Evolutionary conservation across 139 green algal species (phyloP).

Genomic region (Limnomonas spitsbergensis): DNA sequence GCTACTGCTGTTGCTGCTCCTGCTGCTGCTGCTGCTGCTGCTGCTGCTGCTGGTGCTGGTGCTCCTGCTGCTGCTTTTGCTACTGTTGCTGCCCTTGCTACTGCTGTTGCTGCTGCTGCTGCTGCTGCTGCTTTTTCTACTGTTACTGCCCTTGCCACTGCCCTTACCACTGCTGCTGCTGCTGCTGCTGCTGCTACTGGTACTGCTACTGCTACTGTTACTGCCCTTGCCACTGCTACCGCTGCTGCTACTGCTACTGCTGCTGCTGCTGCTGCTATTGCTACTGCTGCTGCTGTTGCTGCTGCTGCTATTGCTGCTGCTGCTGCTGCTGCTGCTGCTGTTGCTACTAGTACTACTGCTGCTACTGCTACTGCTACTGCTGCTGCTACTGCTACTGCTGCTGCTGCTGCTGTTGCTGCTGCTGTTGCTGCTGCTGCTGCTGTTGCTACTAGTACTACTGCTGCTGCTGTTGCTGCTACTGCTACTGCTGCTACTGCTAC

Average conservation of each 20-base stretch:
- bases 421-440: not conserved
- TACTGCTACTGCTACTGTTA: conserved; percentile 14
- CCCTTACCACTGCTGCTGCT: conserved; percentile 16
- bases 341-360: no score
- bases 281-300: conserved; percentile 17
- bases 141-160: no score
- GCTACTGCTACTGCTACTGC: conserved; percentile 9
- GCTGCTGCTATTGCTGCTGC: conserved; percentile 18
- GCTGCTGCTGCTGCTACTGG: not conserved
- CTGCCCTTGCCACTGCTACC: no score
- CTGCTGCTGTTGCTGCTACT: no score
- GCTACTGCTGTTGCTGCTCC: no score
- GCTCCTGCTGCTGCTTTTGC: not conserved
- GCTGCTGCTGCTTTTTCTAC: no score
- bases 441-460: no score
- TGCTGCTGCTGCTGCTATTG: not conserved
- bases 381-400: conserved; percentile 16
- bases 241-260: not conserved
- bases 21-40: not conserved
- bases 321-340: conserved; percentile 4
- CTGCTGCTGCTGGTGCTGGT: not conserved
- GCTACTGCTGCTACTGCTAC: conserved; percentile 4
- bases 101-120: not conserved
- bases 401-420: conserved; percentile 10
- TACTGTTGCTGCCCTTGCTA: not conserved